Evolutionary conservation across 2,329 filamentous ascomycete genomes (phyloP).

Genomic region (Colletotrichum gloeosporioides): DNA sequence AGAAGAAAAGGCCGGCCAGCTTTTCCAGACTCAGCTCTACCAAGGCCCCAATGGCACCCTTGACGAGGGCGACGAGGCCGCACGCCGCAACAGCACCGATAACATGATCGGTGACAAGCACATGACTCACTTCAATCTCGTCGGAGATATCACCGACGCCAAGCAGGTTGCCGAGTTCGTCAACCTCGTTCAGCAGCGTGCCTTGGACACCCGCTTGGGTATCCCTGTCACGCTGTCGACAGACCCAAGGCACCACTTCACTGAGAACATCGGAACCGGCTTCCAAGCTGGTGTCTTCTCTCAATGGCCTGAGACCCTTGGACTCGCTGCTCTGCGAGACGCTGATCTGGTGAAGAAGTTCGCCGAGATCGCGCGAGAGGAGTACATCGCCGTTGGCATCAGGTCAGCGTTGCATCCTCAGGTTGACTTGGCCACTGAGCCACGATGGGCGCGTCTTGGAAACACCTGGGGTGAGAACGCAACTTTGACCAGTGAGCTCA

Average conservation of each 20-base stretch:
- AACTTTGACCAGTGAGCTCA: constrained; percentile 38
- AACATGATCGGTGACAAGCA: constrained; percentile 36
- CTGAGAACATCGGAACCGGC: constrained; percentile 46
- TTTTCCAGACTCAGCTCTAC: constrained; percentile 46
- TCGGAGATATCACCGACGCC: constrained; percentile 46
- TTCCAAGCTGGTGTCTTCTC: constrained; percentile 49
- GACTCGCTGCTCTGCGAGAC: constrained; percentile 53
- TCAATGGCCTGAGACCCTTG: constrained; percentile 57
- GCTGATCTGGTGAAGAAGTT: constrained; percentile 48
- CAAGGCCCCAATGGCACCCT: constrained; percentile 26
- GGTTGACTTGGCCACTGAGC: constrained; percentile 56
- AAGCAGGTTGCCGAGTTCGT: constrained; percentile 39
- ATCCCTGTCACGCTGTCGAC: constrained; percentile 54
- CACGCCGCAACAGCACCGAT: constrained; percentile 30
- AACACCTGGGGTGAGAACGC: constrained; percentile 56
- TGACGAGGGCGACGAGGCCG: not conserved
- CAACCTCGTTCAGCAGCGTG: constrained; percentile 46
- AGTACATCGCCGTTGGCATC: constrained; percentile 48
- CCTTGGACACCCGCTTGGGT: constrained; percentile 49
- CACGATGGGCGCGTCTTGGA: constrained; percentile 52
- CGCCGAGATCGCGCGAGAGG: constrained; percentile 53
- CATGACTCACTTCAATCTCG: constrained; percentile 52
- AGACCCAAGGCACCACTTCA: constrained; percentile 52
- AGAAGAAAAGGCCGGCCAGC: constrained; percentile 52
- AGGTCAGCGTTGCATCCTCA: constrained; percentile 54